Evolutionary conservation across 2,329 filamentous ascomycete species (phyloP).

Genomic region (Trichoderma sp.): DNA sequence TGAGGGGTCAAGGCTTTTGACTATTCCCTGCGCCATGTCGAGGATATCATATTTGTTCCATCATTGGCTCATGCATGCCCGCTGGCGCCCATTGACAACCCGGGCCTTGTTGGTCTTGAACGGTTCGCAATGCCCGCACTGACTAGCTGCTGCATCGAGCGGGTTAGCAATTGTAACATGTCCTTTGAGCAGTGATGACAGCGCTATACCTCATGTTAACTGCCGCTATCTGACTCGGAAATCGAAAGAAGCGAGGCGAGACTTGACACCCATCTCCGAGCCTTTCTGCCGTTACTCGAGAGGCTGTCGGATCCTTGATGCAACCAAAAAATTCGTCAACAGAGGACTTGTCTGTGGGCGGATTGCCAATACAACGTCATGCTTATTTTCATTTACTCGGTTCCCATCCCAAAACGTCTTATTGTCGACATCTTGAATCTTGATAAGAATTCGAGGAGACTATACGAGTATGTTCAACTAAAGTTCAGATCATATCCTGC

Average conservation of each 20-base stretch:
- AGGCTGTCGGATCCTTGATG: neutral
- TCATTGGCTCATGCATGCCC: neutral
- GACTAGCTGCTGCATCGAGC: neutral
- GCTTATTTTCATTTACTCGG: neutral
- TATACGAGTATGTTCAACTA: neutral
- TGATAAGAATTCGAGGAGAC: neutral
- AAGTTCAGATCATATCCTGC: neutral
- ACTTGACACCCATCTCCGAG: neutral
- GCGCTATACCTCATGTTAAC: neutral
- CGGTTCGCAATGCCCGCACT: neutral
- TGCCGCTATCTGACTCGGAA: neutral
- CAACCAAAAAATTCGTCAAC: neutral
- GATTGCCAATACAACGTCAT: neutral
- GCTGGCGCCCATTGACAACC: neutral
- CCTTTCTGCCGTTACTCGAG: neutral
- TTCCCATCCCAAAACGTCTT: neutral
- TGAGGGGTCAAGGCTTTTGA: neutral
- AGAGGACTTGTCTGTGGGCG: neutral
- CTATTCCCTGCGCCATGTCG: neutral
- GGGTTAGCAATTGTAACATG: neutral
- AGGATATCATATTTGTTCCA: neutral
- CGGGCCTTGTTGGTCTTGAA: neutral
- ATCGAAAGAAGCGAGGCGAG: neutral
- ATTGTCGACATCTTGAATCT: neutral
- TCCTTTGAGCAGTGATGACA: neutral